These are phyloP conservation scores for Flaveria trinervia DNA, from an alignment of 129 eudicot species.

Conservation along the genomic window DNA sequence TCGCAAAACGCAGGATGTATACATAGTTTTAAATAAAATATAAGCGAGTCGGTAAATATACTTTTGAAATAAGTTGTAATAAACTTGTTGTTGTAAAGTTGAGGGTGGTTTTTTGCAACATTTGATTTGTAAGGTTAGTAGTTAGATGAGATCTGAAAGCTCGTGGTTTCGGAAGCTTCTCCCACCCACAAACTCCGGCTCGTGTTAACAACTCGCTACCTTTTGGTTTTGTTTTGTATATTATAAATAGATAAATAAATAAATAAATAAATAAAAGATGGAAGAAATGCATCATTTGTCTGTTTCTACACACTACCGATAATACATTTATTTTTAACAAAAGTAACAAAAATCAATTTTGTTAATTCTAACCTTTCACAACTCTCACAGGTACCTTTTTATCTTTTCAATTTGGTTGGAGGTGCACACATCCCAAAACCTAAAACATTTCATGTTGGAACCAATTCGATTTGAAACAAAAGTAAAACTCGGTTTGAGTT, in stretches of 20 bases:
- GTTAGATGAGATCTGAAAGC: constrained; percentile 32
- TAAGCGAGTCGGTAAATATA: too few relatives aligned
- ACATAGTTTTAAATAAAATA: too few relatives aligned
- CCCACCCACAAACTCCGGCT: constrained; percentile 34
- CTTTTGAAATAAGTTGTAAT: too few relatives aligned
- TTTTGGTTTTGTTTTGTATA: neutral
- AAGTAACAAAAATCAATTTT: neutral
- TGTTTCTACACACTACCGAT: neutral
- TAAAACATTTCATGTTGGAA: too few relatives aligned
- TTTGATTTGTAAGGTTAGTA: neutral
- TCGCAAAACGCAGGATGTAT: too few relatives aligned
- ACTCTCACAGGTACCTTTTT: too few relatives aligned
- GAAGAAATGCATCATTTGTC: constrained; percentile 25
- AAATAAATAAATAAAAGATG: too few relatives aligned
- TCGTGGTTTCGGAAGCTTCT: constrained; percentile 30
- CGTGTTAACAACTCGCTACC: constrained; percentile 33
- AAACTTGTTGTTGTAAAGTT: neutral
- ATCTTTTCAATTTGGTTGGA: too few relatives aligned
- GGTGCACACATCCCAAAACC: too few relatives aligned
- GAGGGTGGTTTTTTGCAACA: constrained; percentile 11
- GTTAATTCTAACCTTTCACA: neutral
- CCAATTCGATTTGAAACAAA: too few relatives aligned
- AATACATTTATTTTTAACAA: neutral
- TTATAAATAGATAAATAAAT: too few relatives aligned
- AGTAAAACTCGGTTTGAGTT: too few relatives aligned